Evolutionary conservation across 1,139 yeast genomes (phyloP).

Genomic region (Blastobotrys capitulatus): DNA sequence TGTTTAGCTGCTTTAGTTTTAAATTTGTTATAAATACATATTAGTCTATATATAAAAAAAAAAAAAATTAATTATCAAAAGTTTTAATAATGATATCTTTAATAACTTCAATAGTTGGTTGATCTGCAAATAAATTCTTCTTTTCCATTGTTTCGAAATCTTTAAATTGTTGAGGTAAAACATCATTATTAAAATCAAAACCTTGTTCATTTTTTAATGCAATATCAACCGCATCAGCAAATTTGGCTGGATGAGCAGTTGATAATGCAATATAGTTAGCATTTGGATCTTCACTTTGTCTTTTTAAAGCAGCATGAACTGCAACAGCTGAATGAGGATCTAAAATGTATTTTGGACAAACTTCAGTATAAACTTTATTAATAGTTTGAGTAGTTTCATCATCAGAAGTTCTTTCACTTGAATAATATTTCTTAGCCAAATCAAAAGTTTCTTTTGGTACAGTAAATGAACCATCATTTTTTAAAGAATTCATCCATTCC

Average conservation of each 20-base stretch:
- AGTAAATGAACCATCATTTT: slow-evolving; percentile 65
- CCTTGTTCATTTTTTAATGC: slow-evolving; percentile 62
- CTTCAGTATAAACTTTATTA: slow-evolving; percentile 53
- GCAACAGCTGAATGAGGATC: slow-evolving; percentile 99
- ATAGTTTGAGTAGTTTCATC: slow-evolving; percentile 74
- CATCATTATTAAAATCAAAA: slow-evolving; percentile 82
- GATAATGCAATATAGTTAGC: slow-evolving; percentile 70
- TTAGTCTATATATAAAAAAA: no score
- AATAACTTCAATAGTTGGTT: slow-evolving; percentile 65
- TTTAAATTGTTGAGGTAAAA: slow-evolving; percentile 82
- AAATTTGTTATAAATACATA: not conserved
- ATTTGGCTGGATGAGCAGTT: slow-evolving; percentile 98
- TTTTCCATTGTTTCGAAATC: slow-evolving; percentile 64
- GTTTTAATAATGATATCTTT: slow-evolving; percentile 71
- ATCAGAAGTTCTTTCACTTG: slow-evolving; percentile 75
- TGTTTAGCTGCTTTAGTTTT: not conserved
- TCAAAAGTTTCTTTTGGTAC: slow-evolving; percentile 62
- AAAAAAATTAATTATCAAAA: slow-evolving; percentile 45
- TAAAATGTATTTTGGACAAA: slow-evolving; percentile 69
- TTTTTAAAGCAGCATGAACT: slow-evolving; percentile 65
- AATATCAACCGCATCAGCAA: slow-evolving; percentile 88
- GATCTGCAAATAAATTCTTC: slow-evolving; percentile 70
- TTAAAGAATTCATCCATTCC: slow-evolving; percentile 75
- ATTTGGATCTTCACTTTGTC: slow-evolving; percentile 46
- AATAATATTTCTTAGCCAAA: slow-evolving; percentile 65